Base-by-base conservation (phyloP, 2,329 filamentous ascomycete species). In the Akanthomyces uredinophilus region DNA sequence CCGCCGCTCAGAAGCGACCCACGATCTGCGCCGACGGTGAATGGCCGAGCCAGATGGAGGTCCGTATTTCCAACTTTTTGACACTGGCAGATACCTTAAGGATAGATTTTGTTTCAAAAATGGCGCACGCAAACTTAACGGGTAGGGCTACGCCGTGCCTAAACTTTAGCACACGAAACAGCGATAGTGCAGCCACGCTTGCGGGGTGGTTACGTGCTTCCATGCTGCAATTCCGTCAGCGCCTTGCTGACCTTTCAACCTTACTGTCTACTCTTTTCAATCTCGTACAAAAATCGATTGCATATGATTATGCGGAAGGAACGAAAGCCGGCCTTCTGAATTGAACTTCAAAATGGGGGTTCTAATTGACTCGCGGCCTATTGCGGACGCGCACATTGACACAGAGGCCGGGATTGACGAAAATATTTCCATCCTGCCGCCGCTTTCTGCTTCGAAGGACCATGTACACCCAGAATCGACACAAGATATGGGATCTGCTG, bases 151-250 rank as follows among this genome's bases (percentile, higher is more conserved):
- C 5, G 29, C 56, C 1, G 10, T 39, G 35, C 32, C 49, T 6
- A 54, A 60, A 44, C 47, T 29, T 47, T 27, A 27, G 41, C 35
- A 54, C n/a, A 22, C 46, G 20, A 29, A 29, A 29, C 8, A 35
- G 37, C 8, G 13, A 22, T 52, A 24, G 49, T 47, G 39, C 20
- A 20, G 39, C 4, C 49, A 22, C 50, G 14, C 51, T 53, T 52
- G 49, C 47, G 58, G 58, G 58, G 58, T 60, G 39, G 46, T 44
- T 53, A 47, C 58, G 58, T 60, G 58, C 58, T 60, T 47, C 1
- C 29, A 46, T 37, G 58, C 14, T 39, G 49, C 20, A 24, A 60
- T 60, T 53, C 22, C 58, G 58, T 60, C 57, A 60, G 20, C 32
- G 27, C 20, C 3, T 49, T 46, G 13, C 29, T 27, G 13, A 27